These are phyloP conservation scores for Arthroderma sp. DNA, from an alignment of 2,329 filamentous ascomycete species.

Conservation along the genomic window DNA sequence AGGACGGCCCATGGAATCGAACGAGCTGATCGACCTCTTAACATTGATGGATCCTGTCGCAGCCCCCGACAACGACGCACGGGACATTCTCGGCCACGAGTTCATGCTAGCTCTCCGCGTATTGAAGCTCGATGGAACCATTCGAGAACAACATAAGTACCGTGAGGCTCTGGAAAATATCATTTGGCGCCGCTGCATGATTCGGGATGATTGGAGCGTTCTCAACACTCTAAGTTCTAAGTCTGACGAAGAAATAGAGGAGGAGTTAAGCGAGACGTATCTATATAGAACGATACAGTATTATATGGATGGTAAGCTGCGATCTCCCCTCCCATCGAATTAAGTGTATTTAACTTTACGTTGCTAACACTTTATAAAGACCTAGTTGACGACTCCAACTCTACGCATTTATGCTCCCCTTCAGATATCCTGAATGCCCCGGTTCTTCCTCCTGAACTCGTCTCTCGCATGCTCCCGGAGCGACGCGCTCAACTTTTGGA, in stretches of 20 bases:
- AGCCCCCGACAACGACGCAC: conserved; percentile 33
- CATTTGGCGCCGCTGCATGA: conserved; percentile 82
- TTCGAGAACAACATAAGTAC: conserved; percentile 42
- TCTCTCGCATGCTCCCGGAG: conserved; percentile 26
- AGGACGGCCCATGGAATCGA: conserved; percentile 51
- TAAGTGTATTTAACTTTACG: conserved; percentile 1
- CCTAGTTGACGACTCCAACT: conserved; percentile 6
- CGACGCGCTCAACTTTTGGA: conserved; percentile 54
- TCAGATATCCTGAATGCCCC: conserved; percentile 14
- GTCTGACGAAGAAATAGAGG: conserved; percentile 54
- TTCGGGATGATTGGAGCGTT: conserved; percentile 70
- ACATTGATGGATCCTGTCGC: conserved; percentile 57
- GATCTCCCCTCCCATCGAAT: conserved; percentile 17
- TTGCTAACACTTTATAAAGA: conserved; percentile 9
- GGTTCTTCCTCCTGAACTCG: conserved; percentile 18
- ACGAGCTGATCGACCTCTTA: conserved; percentile 49
- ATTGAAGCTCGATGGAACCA: conserved; percentile 38
- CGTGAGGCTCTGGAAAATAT: conserved; percentile 43
- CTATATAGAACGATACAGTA: conserved; percentile 54
- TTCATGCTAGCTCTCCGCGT: conserved; percentile 61
- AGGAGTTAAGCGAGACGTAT: conserved; percentile 50
- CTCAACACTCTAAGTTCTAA: conserved; percentile 67
- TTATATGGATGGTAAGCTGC: conserved; percentile 47
- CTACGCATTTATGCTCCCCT: conserved; percentile 5
- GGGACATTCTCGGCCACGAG: conserved; percentile 41